A percentile compares a stretch with the other conserved stretches of the same genome.
Evolutionary conservation across 306 rosid species (phyloP).

Genomic region (Corylus avellana): DNA sequence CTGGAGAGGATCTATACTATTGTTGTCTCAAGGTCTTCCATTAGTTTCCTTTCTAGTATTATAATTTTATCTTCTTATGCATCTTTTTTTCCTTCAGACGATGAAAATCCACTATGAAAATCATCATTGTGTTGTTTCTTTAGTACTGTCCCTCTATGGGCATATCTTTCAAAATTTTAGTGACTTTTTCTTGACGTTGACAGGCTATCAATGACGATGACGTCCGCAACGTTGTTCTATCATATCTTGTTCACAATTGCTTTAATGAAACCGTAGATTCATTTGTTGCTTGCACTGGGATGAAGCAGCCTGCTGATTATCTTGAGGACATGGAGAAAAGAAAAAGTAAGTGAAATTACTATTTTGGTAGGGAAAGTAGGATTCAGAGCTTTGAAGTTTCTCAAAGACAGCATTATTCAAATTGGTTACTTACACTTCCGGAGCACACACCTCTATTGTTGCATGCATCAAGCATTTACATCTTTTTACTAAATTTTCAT

Average conservation of each 20-base stretch:
- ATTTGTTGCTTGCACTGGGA: slow-evolving; percentile 68
- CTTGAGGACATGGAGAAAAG: slow-evolving; percentile 80
- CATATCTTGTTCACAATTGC: slow-evolving; percentile 90
- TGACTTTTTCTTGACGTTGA: slow-evolving; percentile 16
- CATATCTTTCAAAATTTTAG: not conserved
- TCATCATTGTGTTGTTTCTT: slow-evolving; percentile 8
- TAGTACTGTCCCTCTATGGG: not conserved
- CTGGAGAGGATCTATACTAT: not conserved
- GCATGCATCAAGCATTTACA: not conserved
- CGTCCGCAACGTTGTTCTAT: slow-evolving; percentile 59
- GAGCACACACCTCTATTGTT: not conserved
- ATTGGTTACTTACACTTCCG: not conserved
- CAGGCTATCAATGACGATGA: slow-evolving; percentile 75
- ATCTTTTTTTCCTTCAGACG: not conserved
- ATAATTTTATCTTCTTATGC: slow-evolving; percentile 15
- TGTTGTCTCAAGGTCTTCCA: not conserved
- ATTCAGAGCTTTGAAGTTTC: slow-evolving; percentile 1
- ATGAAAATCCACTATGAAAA: not conserved
- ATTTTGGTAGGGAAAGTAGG: not conserved
- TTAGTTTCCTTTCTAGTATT: slow-evolving; percentile 13
- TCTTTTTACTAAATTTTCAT: not conserved
- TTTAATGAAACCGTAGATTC: slow-evolving; percentile 77
- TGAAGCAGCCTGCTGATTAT: slow-evolving; percentile 59
- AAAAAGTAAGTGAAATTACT: slow-evolving; percentile 55
- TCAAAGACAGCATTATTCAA: not conserved